Conservation (phyloP, 495 filamentous ascomycete genomes). For the Trichocladium uniseriatum region DNA sequence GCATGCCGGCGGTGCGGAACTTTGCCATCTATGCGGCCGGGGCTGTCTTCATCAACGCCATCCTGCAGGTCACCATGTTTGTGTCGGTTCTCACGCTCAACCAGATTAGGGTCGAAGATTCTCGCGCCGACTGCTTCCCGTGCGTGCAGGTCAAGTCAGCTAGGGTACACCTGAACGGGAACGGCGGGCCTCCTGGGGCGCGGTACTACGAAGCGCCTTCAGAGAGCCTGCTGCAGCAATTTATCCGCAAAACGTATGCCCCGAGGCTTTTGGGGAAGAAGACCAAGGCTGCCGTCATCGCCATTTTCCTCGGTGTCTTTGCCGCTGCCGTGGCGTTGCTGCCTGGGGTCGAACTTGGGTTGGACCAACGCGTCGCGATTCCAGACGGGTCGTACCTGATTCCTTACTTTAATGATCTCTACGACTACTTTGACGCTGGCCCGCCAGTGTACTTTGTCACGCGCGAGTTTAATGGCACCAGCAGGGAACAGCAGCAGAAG, state of each 20-base stretch:
- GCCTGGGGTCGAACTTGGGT: slow-evolving; percentile 72
- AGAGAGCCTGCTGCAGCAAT: slow-evolving; percentile 69
- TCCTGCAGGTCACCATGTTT: slow-evolving; percentile 94
- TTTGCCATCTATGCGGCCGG: slow-evolving; percentile 95
- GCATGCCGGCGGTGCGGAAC: slow-evolving; percentile 95
- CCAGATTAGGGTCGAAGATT: slow-evolving; percentile 73
- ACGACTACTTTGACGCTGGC: slow-evolving; percentile 81
- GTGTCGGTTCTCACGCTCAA: slow-evolving; percentile 84
- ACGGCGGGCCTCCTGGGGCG: slow-evolving; percentile 26
- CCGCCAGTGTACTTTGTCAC: slow-evolving; percentile 97
- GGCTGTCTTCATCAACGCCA: slow-evolving; percentile 91
- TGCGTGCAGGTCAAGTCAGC: slow-evolving; percentile 67
- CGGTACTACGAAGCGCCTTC: slow-evolving; percentile 59
- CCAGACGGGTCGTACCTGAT: slow-evolving; percentile 90
- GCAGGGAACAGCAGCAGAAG: slow-evolving; percentile 64
- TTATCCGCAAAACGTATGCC: slow-evolving; percentile 84
- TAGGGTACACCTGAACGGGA: slow-evolving; percentile 38
- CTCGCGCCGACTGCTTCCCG: slow-evolving; percentile 88
- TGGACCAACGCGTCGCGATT: slow-evolving; percentile 91
- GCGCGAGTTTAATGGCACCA: slow-evolving; percentile 64
- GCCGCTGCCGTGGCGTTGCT: slow-evolving; percentile 74
- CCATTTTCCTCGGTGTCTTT: slow-evolving; percentile 80
- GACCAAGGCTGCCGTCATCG: slow-evolving; percentile 63
- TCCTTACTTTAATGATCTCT: slow-evolving; percentile 88
- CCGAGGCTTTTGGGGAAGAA: slow-evolving; percentile 69